Evolutionary conservation across 1,284 basidiomycete species (phyloP).

Genomic region (Taiwanofungus camphoratus): DNA sequence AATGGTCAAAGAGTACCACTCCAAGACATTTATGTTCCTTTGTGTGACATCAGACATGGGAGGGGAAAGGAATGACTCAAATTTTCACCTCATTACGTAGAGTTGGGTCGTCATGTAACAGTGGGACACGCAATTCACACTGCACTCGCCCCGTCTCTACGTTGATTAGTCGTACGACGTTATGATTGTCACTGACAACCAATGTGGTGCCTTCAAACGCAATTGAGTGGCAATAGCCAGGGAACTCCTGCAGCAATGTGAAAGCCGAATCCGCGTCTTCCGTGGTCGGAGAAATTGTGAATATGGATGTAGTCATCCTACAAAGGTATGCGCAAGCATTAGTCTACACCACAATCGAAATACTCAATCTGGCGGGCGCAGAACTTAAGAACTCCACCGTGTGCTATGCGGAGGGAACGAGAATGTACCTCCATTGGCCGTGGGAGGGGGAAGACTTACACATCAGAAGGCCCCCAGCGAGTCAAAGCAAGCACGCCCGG

Average conservation of each 20-base stretch:
- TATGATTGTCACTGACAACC: constrained; percentile 16
- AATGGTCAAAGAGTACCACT: constrained; percentile 31
- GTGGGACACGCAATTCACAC: constrained; percentile 17
- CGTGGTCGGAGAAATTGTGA: constrained; percentile 14
- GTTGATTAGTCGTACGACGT: constrained; percentile 19
- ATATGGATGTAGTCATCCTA: constrained; percentile 14
- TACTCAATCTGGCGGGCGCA: not conserved
- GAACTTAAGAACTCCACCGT: not conserved
- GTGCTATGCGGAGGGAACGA: not conserved
- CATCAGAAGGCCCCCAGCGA: constrained; percentile 1
- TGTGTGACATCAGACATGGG: not conserved
- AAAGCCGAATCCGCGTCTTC: constrained; percentile 10
- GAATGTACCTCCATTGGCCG: not conserved
- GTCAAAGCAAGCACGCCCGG: constrained; percentile 14
- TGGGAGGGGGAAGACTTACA: constrained; percentile 3
- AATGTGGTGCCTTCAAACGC: constrained; percentile 19
- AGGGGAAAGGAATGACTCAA: no score
- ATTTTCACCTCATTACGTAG: constrained; percentile 14
- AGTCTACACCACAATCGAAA: not conserved
- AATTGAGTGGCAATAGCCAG: constrained; percentile 15
- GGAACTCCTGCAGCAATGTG: constrained; percentile 13
- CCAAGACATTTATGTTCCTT: constrained; percentile 26
- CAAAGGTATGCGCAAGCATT: not conserved
- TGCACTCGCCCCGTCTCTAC: constrained; percentile 13
- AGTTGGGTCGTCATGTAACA: constrained; percentile 19